phyloP scores from a whole-genome alignment of 2,329 filamentous ascomycete species.

The Aspergillus nomiae region DNA sequence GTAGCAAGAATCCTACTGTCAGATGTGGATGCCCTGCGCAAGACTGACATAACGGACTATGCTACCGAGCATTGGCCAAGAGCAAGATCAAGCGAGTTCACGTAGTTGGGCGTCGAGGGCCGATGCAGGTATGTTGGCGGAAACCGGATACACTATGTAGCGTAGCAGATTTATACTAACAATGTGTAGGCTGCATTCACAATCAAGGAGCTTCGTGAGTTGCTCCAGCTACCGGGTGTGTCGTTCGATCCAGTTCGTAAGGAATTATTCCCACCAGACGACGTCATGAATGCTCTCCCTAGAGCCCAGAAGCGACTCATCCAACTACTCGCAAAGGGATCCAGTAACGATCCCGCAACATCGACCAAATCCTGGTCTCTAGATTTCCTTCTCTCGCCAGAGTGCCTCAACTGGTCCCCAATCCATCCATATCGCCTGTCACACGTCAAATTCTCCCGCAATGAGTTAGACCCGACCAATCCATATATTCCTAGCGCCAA shows the following conservation, averaged over 20 bases:
- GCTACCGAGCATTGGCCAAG: slow-evolving; percentile 72
- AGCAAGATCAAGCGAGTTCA: slow-evolving; percentile 78
- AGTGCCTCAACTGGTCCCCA: slow-evolving; percentile 61
- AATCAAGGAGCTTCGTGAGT: slow-evolving; percentile 88
- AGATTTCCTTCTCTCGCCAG: slow-evolving; percentile 80
- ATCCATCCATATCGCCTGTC: slow-evolving; percentile 56
- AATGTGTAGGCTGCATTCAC: slow-evolving; percentile 78
- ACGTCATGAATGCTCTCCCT: slow-evolving; percentile 68
- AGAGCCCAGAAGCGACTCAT: slow-evolving; percentile 75
- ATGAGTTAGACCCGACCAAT: slow-evolving; percentile 50
- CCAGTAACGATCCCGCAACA: slow-evolving; percentile 51
- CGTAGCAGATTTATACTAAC: slow-evolving; percentile 1
- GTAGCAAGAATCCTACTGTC: slow-evolving; percentile 85
- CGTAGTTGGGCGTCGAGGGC: slow-evolving; percentile 86
- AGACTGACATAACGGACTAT: slow-evolving; percentile 86
- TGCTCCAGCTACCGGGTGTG: slow-evolving; percentile 74
- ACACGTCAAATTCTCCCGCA: slow-evolving; percentile 67
- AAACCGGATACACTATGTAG: neutral
- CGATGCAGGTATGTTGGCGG: slow-evolving; percentile 68
- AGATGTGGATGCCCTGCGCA: slow-evolving; percentile 69
- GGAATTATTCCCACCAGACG: slow-evolving; percentile 63
- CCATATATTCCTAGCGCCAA: slow-evolving; percentile 54
- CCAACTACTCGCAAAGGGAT: slow-evolving; percentile 79
- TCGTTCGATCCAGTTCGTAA: slow-evolving; percentile 70
- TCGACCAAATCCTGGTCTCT: slow-evolving; percentile 76